These are phyloP conservation scores for Scheffersomyces illinoinensis DNA, from an alignment of 1,139 yeast genomes.

Conservation along the genomic window DNA sequence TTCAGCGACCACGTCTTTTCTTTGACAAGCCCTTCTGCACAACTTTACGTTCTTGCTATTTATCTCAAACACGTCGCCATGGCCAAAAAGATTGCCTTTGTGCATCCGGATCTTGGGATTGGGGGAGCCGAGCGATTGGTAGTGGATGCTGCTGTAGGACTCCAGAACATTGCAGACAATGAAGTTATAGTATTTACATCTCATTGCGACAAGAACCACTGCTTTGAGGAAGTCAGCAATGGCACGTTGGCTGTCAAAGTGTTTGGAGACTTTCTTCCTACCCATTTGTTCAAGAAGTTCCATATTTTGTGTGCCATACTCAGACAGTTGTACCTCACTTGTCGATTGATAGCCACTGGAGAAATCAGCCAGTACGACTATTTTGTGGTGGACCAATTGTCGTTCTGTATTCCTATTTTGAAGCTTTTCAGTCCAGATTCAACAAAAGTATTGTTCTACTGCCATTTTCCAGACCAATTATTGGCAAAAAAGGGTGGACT, in stretches of 20 bases:
- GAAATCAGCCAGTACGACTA: constrained; percentile 59
- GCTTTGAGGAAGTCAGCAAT: constrained; percentile 82
- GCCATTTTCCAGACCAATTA: constrained; percentile 94
- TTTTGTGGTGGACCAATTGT: constrained; percentile 83
- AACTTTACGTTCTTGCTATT: neutral
- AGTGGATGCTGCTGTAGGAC: constrained; percentile 91
- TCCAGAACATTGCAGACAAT: constrained; percentile 64
- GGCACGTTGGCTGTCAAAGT: constrained; percentile 63
- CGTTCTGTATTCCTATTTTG: constrained; percentile 80
- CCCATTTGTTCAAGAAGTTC: constrained; percentile 62
- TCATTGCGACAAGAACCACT: constrained; percentile 81
- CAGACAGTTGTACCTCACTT: constrained; percentile 71
- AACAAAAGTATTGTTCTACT: constrained; percentile 68
- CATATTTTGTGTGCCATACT: constrained; percentile 81
- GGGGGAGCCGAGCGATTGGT: constrained; percentile 96
- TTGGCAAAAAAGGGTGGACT: constrained; percentile 60
- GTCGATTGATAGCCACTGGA: constrained; percentile 50
- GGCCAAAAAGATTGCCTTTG: constrained; percentile 60
- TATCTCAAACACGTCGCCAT: neutral
- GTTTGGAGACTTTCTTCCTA: constrained; percentile 82
- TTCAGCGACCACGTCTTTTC: neutral
- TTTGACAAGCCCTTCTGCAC: neutral
- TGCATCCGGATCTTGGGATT: constrained; percentile 96
- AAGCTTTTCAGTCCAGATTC: constrained; percentile 48
- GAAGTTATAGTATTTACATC: constrained; percentile 76